Evolutionary conservation across 345 rosid species (phyloP), one percentile per base, ranked within the genome.

Genomic region (Lepidium aucheri): DNA sequence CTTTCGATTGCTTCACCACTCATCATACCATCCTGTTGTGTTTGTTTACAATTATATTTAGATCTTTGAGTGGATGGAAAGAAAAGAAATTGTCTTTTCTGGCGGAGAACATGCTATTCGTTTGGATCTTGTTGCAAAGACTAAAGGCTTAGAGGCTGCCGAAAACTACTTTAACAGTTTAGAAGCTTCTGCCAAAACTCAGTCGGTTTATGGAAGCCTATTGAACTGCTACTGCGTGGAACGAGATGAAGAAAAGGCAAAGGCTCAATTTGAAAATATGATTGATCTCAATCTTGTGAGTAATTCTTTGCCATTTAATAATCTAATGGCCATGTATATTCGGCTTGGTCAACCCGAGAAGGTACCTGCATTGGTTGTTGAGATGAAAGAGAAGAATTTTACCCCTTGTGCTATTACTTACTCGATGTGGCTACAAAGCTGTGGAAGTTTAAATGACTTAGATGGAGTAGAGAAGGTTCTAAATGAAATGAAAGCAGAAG

Each of bases 11-110:
- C 22, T 50, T 30, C 16, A 47, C 32, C 17, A 24, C 12, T 43
- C 38, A 56, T 35, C 34, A 12, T 3, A 7, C 46, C 50, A 44
- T 59, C 18, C 13, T 32, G 7, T 47, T 40, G 53, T 33, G n/a
- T 2, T 30, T 1, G 43, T 45, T 60, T 71, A 35, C 20, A 4
- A 8, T 38, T 57, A 3, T 32, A 22, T 4, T 67, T 69, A 91
- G 98, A 68, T 87, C 32, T 70, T 84, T 78, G 85, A 83, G 41
- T 89, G 96, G 97, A 87, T 92, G 97, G 88, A 82, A 83, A 84
- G 42, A 74, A 80, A 81, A 68, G 80, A 83, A 53, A 70, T 89
- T 26, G 57, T 53, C 2, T 70, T 83, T 24, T 67, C 81, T 7
- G 26, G 42, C 2, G 36, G 69, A 0, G 92, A 91, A 32, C 52